Base-by-base conservation (phyloP, 2,329 filamentous ascomycete species). In the Paradendryphiella salina region DNA sequence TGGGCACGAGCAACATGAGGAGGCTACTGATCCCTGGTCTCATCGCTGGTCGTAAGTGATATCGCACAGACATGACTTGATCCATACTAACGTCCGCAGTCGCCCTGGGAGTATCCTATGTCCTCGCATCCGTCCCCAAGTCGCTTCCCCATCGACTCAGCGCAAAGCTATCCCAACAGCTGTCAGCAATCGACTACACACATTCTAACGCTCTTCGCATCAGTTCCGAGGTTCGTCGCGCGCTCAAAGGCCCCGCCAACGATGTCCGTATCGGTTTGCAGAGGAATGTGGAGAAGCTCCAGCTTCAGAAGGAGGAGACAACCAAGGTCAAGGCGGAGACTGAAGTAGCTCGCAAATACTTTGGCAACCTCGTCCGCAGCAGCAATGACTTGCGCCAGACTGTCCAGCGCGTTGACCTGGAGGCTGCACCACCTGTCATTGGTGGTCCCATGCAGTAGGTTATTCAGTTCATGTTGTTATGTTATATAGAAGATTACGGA, bases 171-270 rank as follows among this genome's bases (percentile, higher is more conserved):
- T 87, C 90, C 2, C 79, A 84, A 26, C 89, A 91, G 65, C 85
- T 99, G 31, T 78, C 83, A 6, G 82, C 88, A 14, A 85, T 96
- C 67, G 94, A 99, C 76, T 99, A 97, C 70, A 89, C 94, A 1
- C 94, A 99, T 73, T 77, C 84, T 59, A 99, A 99, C 76, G 85
- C 91, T 36, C 80, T 82, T 14, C 89, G 94, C 46, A 95, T 99
- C 66, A 87, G 89, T 17, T 82, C 84, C 20, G 88, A 95, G 46
- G 90, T 96, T 34, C 89, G 93, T 61, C 90, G 91, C 70, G 90
- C 96, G 7, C 83, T 99, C 32, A 89, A 90, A 52, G 85, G 89
- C 64, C 94, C 94, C 0, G 89, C 92, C 1, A 88, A 93, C 66
- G 91, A 90, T 64, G 83, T 99, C 6, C 87, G 91, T 46, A 85